A percentile compares a stretch with the other conserved stretches of the same genome.
phyloP scores from a whole-genome alignment of 2,329 filamentous ascomycete genomes.

The Ascochyta pisi region DNA sequence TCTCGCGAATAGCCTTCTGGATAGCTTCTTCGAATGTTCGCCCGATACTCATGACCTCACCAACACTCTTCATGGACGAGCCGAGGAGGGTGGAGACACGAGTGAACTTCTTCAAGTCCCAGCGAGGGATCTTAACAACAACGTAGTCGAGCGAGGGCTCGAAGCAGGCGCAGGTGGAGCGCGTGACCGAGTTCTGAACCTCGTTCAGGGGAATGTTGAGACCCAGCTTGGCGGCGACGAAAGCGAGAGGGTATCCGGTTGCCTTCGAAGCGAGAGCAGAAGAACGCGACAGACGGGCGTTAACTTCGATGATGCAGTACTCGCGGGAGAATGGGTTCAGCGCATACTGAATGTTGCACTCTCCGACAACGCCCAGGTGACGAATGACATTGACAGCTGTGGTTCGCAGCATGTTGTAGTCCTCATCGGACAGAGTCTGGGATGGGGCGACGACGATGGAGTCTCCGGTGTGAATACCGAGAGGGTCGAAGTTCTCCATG shows the following conservation, averaged over 20 bases:
- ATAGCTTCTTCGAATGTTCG: constrained; percentile 97
- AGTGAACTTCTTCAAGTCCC: constrained; percentile 99
- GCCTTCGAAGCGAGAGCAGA: constrained; percentile 96
- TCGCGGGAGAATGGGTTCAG: constrained; percentile 93
- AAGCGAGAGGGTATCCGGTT: constrained; percentile 93
- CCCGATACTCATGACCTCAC: constrained; percentile 98
- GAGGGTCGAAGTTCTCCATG: constrained; percentile 99
- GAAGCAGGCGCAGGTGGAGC: constrained; percentile 95
- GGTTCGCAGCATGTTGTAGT: constrained; percentile 98
- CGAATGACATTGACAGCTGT: constrained; percentile 97
- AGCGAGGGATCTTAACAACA: constrained; percentile 97
- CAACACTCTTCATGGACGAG: constrained; percentile 99
- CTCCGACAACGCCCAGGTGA: constrained; percentile 94
- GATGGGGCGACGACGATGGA: constrained; percentile 98
- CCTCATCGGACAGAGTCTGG: constrained; percentile 94
- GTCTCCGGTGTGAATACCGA: constrained; percentile 97
- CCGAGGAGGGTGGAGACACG: constrained; percentile 94
- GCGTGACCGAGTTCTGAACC: constrained; percentile 94
- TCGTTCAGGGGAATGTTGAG: constrained; percentile 94
- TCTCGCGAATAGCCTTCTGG: constrained; percentile 94
- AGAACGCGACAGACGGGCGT: constrained; percentile 92
- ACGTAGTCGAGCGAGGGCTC: constrained; percentile 98
- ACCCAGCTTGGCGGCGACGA: constrained; percentile 95
- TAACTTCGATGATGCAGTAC: constrained; percentile 99
- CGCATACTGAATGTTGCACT: constrained; percentile 99